These are phyloP conservation scores for Cladosporium sp. DNA, from an alignment of 2,329 filamentous ascomycete genomes.

Conservation along the genomic window DNA sequence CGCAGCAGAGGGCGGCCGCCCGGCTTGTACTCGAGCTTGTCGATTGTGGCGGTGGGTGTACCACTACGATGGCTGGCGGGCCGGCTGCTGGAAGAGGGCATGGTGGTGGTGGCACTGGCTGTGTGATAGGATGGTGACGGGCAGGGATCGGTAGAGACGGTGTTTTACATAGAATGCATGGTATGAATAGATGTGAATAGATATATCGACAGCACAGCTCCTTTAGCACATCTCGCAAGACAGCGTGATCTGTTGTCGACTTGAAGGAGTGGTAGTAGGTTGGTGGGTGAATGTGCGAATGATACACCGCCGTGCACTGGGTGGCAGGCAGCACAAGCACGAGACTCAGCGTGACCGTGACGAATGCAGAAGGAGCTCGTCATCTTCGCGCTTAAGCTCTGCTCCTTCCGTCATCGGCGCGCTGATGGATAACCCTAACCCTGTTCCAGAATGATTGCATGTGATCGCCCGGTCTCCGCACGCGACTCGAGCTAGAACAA, in stretches of 20 bases:
- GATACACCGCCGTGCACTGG: background rate
- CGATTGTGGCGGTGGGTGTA: conserved; percentile 36
- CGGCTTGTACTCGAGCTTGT: conserved; percentile 53
- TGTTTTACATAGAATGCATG: conserved; percentile 4
- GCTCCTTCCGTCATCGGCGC: background rate
- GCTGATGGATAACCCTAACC: background rate
- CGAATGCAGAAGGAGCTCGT: background rate
- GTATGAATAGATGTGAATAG: background rate
- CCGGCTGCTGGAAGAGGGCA: conserved; percentile 18
- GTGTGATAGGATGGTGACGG: background rate
- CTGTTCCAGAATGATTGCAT: background rate
- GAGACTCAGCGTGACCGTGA: background rate
- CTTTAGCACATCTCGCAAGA: background rate
- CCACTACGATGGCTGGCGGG: conserved; percentile 16
- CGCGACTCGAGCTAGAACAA: background rate
- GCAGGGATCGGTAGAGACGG: conserved; percentile 10
- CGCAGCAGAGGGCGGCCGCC: conserved; percentile 44
- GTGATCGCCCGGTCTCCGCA: background rate
- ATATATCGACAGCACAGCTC: background rate
- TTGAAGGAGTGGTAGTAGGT: background rate
- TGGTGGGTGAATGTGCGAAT: background rate
- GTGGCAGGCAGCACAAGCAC: background rate
- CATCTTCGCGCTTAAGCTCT: conserved; percentile 5
- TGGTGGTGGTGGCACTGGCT: conserved; percentile 8
- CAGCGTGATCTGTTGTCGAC: background rate